Evolutionary conservation across 169 alveolate genomes (phyloP).

Genomic region (Cyclospora cayetanensis): DNA sequence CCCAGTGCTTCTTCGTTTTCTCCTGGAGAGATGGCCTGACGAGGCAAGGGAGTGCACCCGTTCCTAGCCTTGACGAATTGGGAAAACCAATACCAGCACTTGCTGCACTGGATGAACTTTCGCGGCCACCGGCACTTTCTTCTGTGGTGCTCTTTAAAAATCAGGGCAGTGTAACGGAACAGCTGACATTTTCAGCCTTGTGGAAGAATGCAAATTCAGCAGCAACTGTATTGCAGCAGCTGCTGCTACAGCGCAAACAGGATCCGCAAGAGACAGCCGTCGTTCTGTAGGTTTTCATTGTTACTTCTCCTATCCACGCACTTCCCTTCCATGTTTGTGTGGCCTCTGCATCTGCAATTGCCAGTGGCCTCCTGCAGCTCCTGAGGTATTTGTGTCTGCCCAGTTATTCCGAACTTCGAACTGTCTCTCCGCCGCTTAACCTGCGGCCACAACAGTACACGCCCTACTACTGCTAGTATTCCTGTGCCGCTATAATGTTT

Average conservation of each 20-base stretch:
- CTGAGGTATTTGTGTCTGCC: too few species aligned
- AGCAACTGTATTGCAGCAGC: conserved; percentile 14
- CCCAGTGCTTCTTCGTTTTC: not conserved
- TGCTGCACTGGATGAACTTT: too few species aligned
- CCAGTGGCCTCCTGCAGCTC: too few species aligned
- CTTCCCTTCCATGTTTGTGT: too few species aligned
- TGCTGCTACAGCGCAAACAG: conserved; percentile 16
- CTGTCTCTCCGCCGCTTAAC: not conserved
- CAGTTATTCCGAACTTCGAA: too few species aligned
- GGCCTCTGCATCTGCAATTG: too few species aligned
- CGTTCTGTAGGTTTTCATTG: not conserved
- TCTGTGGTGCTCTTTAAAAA: not conserved
- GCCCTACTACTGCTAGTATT: not conserved
- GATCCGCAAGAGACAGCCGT: conserved; percentile 3
- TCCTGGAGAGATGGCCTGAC: not conserved
- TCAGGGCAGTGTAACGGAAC: not conserved
- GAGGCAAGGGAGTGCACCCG: not conserved
- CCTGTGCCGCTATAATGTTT: not conserved
- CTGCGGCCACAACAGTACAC: not conserved
- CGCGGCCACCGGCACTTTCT: not conserved
- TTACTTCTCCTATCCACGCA: too few species aligned
- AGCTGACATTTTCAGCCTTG: not conserved
- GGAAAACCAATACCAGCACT: not conserved
- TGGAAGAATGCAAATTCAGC: conserved; percentile 3
- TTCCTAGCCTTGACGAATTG: not conserved